Evolutionary conservation across 805 yeast genomes (phyloP).

Genomic region (Candida rishiriensis): DNA sequence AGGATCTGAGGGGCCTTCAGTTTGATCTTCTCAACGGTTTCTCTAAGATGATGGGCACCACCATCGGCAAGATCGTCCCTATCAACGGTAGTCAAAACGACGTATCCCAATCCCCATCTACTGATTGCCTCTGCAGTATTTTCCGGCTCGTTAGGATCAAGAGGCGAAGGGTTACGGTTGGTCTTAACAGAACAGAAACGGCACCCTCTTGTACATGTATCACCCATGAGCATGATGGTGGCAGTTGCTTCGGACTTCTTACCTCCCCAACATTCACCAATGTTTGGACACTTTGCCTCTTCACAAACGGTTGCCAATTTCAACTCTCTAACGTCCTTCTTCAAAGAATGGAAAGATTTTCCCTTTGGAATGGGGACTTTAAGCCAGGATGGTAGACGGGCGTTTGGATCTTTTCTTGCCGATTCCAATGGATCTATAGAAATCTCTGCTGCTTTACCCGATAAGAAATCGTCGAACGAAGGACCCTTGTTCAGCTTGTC

Average conservation of each 20-base stretch:
- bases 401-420: slow-evolving; percentile 63
- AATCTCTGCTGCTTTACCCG: slow-evolving; percentile 70
- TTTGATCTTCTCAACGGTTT: slow-evolving; percentile 81
- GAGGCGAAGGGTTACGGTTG: slow-evolving; percentile 75
- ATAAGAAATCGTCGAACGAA: slow-evolving; percentile 84
- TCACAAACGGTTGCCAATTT: slow-evolving; percentile 95
- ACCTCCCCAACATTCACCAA: slow-evolving; percentile 99
- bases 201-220: slow-evolving; percentile 99
- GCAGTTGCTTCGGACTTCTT: slow-evolving; percentile 91
- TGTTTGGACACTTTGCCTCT: slow-evolving; percentile 99
- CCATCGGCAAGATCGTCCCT: slow-evolving; percentile 93
- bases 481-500: slow-evolving; percentile 82
- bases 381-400: slow-evolving; percentile 86
- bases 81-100: slow-evolving; percentile 95
- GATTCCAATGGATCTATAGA: slow-evolving; percentile 71
- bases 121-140: slow-evolving; percentile 96
- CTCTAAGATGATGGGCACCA: slow-evolving; percentile 86
- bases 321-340: slow-evolving; percentile 82
- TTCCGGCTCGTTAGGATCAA: slow-evolving; percentile 96
- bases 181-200: slow-evolving; percentile 97
- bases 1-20: slow-evolving; percentile 83
- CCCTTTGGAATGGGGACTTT: slow-evolving; percentile 98
- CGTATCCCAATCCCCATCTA: slow-evolving; percentile 98
- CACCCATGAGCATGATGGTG: slow-evolving; percentile 97
- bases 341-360: slow-evolving; percentile 69